Evolutionary conservation across 1,284 basidiomycete species (phyloP).

Genomic region (Kalmanozyma brasiliensis): DNA sequence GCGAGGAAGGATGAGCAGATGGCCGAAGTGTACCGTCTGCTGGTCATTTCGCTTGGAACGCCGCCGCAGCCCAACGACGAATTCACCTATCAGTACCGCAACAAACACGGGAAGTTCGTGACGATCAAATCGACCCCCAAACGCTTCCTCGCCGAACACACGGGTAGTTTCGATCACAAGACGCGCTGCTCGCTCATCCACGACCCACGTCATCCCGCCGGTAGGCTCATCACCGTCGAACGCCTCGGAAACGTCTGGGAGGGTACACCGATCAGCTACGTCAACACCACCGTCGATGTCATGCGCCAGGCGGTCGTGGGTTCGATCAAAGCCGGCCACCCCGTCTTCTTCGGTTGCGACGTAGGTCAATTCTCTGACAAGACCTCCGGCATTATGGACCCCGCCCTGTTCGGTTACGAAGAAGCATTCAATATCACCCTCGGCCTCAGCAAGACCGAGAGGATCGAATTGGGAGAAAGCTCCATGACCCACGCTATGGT

Average conservation of each 20-base stretch:
- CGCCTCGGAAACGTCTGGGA: conserved; percentile 92
- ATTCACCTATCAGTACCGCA: conserved; percentile 71
- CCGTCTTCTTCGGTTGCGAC: conserved; percentile 93
- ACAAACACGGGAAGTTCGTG: conserved; percentile 80
- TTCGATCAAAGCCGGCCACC: conserved; percentile 86
- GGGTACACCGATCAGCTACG: conserved; percentile 81
- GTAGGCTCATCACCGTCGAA: conserved; percentile 89
- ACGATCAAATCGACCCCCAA: conserved; percentile 80
- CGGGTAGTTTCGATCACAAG: conserved; percentile 71
- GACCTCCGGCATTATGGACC: conserved; percentile 79
- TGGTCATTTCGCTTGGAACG: conserved; percentile 80
- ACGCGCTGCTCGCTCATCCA: conserved; percentile 92
- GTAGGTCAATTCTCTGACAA: conserved; percentile 81
- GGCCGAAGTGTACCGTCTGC: conserved; percentile 84
- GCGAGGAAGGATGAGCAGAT: conserved; percentile 83
- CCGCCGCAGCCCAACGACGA: conserved; percentile 52
- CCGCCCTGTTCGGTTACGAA: conserved; percentile 76
- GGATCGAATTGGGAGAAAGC: conserved; percentile 82
- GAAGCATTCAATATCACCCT: conserved; percentile 75
- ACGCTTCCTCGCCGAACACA: conserved; percentile 73
- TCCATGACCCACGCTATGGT: conserved; percentile 86
- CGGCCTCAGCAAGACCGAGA: conserved; percentile 81
- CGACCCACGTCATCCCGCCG: conserved; percentile 86
- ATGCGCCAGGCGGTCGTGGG: conserved; percentile 77
- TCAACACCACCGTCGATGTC: conserved; percentile 84